A percentile compares a stretch with the other conserved stretches of the same genome.
Conservation (phyloP, 2,329 filamentous ascomycete genomes). For the Neonectria neomacrospora region DNA sequence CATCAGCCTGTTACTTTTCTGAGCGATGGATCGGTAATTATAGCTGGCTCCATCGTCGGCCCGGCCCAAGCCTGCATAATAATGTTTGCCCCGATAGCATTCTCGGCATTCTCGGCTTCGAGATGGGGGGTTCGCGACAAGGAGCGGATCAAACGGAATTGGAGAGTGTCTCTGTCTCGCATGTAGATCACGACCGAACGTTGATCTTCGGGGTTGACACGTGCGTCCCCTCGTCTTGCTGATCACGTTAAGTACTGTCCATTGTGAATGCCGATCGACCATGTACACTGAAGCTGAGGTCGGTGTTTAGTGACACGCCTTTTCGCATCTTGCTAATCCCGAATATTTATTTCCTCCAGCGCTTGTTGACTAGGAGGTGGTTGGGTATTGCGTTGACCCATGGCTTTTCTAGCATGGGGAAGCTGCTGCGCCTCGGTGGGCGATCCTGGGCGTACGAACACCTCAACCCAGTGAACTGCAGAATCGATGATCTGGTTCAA, state of each 20-base stretch:
- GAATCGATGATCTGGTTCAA: not conserved
- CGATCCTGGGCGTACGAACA: too few relatives aligned
- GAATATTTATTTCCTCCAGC: not conserved
- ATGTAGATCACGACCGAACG: not conserved
- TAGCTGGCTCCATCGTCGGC: conserved; percentile 3
- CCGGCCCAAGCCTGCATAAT: not conserved
- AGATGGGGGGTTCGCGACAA: not conserved
- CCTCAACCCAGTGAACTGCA: not conserved
- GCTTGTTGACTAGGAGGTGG: not conserved
- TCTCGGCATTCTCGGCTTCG: not conserved
- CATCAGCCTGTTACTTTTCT: not conserved
- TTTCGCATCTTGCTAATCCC: not conserved
- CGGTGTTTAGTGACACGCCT: not conserved
- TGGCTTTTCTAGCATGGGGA: too few relatives aligned
- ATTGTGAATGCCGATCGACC: not conserved
- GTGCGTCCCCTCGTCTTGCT: not conserved
- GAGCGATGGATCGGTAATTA: not conserved
- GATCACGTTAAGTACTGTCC: not conserved
- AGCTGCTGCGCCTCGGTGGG: not conserved
- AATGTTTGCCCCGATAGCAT: not conserved
- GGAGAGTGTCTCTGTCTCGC: not conserved
- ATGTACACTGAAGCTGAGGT: not conserved
- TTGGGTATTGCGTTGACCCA: too few relatives aligned
- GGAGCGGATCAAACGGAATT: not conserved
- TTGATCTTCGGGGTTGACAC: not conserved